Evolutionary conservation across 2,329 filamentous ascomycete species (phyloP).

Genomic region (Phaeoacremonium minimum): DNA sequence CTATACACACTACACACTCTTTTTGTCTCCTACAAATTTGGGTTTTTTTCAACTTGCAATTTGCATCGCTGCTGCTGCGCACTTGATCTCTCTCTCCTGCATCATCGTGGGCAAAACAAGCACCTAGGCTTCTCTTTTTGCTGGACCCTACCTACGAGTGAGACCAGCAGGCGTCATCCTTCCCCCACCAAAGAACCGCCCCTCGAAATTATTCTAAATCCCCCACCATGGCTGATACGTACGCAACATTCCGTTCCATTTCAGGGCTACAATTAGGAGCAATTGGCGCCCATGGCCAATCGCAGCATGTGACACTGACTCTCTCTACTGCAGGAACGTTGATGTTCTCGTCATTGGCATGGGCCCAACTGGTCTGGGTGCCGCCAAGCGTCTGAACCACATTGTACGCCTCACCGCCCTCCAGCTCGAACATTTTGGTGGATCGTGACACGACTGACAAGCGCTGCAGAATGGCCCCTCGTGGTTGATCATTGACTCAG

Average conservation of each 20-base stretch:
- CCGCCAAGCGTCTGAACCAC: constrained; percentile 96
- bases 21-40: no score
- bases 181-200: no score
- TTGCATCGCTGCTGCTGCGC: no score
- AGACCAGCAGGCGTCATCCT: no score
- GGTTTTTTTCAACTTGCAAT: no score
- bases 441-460: constrained; percentile 17
- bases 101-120: no score
- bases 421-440: constrained; percentile 11
- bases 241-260: constrained; percentile 6
- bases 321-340: constrained; percentile 62
- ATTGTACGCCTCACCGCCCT: constrained; percentile 60
- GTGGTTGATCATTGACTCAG: constrained; percentile 93
- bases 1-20: no score
- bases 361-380: constrained; percentile 94
- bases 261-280: not conserved
- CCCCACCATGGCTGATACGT: constrained; percentile 21
- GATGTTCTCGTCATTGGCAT: constrained; percentile 98
- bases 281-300: no score
- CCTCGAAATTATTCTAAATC: no score
- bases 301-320: constrained; percentile 13
- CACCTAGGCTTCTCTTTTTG: no score
- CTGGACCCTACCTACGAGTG: no score
- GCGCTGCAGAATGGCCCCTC: constrained; percentile 72
- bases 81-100: no score